These are phyloP conservation scores for Periglandula ipomoeae DNA, from an alignment of 2,329 filamentous ascomycete species.

Conservation along the genomic window DNA sequence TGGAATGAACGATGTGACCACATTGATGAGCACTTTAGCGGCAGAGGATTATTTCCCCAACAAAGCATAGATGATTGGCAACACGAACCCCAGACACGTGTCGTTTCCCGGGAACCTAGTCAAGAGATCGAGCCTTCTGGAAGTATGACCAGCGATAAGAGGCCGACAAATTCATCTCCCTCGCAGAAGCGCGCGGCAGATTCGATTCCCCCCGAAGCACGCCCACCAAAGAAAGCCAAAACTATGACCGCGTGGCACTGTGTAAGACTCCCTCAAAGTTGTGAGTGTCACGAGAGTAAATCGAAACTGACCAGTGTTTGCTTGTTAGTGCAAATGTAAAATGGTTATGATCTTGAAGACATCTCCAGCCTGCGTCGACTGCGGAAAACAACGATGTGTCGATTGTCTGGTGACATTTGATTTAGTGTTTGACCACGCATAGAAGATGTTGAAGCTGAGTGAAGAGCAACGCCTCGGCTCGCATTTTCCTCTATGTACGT, in stretches of 20 bases:
- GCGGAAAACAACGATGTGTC: not conserved
- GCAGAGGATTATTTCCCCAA: conserved; percentile 29
- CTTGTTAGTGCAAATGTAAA: conserved; percentile 1
- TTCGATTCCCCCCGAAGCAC: not conserved
- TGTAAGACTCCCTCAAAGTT: not conserved
- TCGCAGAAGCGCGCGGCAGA: conserved; percentile 2
- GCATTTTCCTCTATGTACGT: too few species aligned
- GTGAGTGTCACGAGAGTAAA: not conserved
- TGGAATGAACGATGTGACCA: conserved; percentile 56
- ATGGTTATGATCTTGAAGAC: conserved; percentile 1
- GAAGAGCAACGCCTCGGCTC: not conserved
- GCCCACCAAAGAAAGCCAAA: not conserved
- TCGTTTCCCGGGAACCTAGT: not conserved
- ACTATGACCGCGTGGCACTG: conserved; percentile 5
- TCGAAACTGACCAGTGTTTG: too few species aligned
- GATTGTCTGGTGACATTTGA: not conserved
- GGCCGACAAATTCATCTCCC: not conserved
- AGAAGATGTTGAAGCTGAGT: not conserved
- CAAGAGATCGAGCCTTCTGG: conserved; percentile 10
- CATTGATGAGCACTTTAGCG: conserved; percentile 63
- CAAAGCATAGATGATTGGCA: conserved; percentile 49
- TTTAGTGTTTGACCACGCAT: not conserved
- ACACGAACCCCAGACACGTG: conserved; percentile 15
- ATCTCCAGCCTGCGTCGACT: not conserved
- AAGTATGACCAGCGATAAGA: not conserved